A percentile compares a stretch with the other conserved stretches of the same genome.
phyloP scores from a whole-genome alignment of 352 stramenopile genomes.

The Pythium myriotylum region DNA sequence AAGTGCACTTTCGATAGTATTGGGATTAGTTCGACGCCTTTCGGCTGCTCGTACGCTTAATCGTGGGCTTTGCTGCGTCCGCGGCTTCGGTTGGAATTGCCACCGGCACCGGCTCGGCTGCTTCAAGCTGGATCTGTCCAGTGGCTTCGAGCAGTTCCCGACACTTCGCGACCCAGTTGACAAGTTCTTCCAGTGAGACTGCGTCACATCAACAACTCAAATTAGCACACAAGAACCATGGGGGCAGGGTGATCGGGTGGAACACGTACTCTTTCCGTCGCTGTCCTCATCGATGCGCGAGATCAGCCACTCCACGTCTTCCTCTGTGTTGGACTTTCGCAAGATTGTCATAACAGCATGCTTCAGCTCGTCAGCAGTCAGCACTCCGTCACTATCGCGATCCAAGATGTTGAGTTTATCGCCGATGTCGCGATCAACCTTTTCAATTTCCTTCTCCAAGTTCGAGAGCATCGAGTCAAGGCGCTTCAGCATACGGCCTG shows the following conservation, averaged over 20 bases:
- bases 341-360: constrained; percentile 95
- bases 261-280: constrained; percentile 74
- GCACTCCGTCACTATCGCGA: constrained; percentile 95
- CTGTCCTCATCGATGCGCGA: constrained; percentile 92
- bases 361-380: constrained; percentile 95
- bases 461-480: constrained; percentile 94
- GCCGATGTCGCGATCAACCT: constrained; percentile 96
- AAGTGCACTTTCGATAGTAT: too few relatives aligned
- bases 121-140: constrained; percentile 68
- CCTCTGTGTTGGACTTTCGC: constrained; percentile 91
- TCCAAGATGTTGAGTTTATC: constrained; percentile 98
- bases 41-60: constrained; percentile 71
- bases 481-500: constrained; percentile 90
- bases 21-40: constrained; percentile 30
- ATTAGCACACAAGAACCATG: not conserved
- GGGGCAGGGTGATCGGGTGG: too few relatives aligned
- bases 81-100: constrained; percentile 28
- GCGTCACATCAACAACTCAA: constrained; percentile 31
- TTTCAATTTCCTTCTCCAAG: constrained; percentile 93
- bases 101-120: constrained; percentile 14
- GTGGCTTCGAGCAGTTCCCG: constrained; percentile 89
- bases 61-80: constrained; percentile 45
- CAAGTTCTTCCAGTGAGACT: constrained; percentile 94
- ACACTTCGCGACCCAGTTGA: constrained; percentile 86
- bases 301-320: constrained; percentile 96